Evolutionary conservation across 257 asterid species (phyloP), one percentile per base, ranked within the genome.

Genomic region (Nicotiana sylvestris): DNA sequence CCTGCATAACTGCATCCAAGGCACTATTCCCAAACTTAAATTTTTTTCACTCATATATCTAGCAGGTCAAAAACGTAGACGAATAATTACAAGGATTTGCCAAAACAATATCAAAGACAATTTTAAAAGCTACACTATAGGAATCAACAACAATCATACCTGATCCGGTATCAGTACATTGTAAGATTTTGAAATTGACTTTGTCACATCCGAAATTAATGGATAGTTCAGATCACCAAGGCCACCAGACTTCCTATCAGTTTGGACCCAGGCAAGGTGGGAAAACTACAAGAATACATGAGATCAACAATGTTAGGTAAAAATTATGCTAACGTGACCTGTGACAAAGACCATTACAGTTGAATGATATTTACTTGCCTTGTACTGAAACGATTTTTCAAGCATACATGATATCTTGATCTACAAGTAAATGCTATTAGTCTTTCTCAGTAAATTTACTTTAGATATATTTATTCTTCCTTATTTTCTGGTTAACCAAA

Each of bases 191-290:
- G 97, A 88, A 66, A 95, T 87, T 49, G 98, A 93, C 88, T 93
- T 95, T 85, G 97, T 95, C 77, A 95, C 87, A 80, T 95, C 98
- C 56, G 97, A 93, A 87, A 95, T 81, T 35, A 96, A 87, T 35
- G 99, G 99, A 88, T 95, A 95, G 0, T 81, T 88, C 89, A 94
- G 83, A 88, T 95, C 99, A 84, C 99, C 98, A 85, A 95, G 88
- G 16, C 99, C 99, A 30, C 99, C 99, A 37, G 97, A 89, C 85
- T 95, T 95, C 86, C 99, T 93, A 58, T 95, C 99, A 4, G 98
- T 95, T 91, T 95, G 99, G 80, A 95, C 92, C 99, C 99, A 95
- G 56, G 99, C 97, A 85, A 95, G 99, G 86, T 88, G 91, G 85
- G 91, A 88, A 86, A 87, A 88, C 91, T 88, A 79, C 85, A 82